Conservation (phyloP, 106 monocot genomes). For the Platanthera zijinensis region DNA sequence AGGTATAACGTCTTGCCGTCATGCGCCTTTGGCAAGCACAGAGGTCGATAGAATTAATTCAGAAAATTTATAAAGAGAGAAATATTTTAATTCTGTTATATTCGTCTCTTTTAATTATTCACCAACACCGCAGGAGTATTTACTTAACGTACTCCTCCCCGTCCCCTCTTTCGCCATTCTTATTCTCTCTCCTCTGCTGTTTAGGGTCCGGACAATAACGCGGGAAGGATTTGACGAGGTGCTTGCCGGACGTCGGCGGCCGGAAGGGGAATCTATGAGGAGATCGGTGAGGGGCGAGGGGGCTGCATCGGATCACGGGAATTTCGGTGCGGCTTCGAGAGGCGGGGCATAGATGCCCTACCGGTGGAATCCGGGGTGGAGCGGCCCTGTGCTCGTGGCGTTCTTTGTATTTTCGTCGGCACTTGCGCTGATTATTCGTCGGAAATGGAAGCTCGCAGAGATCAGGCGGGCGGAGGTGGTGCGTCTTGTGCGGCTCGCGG, state of each 20-base stretch:
- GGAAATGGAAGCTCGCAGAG: slow-evolving; percentile 8
- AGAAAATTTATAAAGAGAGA: too few species aligned
- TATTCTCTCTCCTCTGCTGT: neutral
- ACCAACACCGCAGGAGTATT: too few species aligned
- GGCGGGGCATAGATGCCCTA: slow-evolving; percentile 6
- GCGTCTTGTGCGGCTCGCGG: slow-evolving; percentile 4
- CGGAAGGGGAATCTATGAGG: slow-evolving; percentile 5
- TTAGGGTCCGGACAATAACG: neutral
- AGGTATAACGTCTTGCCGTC: too few species aligned
- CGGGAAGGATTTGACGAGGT: slow-evolving; percentile 1
- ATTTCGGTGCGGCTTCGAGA: neutral
- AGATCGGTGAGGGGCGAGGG: slow-evolving; percentile 2
- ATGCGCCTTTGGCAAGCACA: too few species aligned
- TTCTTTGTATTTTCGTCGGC: neutral
- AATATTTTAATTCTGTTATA: too few species aligned
- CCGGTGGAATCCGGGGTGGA: slow-evolving; percentile 6
- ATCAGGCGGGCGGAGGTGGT: slow-evolving; percentile 3
- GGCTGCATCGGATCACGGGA: neutral
- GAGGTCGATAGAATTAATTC: too few species aligned
- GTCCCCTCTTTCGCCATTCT: neutral
- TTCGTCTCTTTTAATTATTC: too few species aligned
- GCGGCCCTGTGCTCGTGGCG: neutral
- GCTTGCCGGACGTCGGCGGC: neutral
- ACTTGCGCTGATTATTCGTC: slow-evolving; percentile 5
- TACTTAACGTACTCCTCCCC: neutral